Evolutionary conservation across 192 early-diverging fungal genomes (phyloP).

Genomic region (Chytriomyces hyalinus): DNA sequence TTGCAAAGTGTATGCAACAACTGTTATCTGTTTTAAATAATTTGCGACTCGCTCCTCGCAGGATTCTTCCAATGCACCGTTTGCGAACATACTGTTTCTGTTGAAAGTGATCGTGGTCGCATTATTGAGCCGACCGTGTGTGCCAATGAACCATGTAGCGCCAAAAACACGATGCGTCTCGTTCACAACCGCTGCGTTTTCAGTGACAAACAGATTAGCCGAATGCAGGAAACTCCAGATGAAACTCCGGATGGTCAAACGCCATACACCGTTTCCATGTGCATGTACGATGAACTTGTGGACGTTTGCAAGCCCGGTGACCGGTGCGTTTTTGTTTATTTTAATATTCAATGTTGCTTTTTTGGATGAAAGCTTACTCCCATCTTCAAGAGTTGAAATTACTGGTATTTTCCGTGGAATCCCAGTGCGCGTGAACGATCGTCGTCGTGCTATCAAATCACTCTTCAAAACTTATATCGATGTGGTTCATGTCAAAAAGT

Average conservation of each 20-base stretch:
- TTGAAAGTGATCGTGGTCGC: slow-evolving; percentile 84
- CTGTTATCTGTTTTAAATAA: background rate
- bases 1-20: background rate
- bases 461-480: slow-evolving; percentile 96
- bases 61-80: slow-evolving; percentile 93
- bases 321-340: slow-evolving; percentile 49
- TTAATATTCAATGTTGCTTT: slow-evolving; percentile 3
- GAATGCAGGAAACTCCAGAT: slow-evolving; percentile 95
- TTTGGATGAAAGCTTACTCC: background rate
- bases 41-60: slow-evolving; percentile 2
- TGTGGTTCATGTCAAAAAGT: slow-evolving; percentile 87
- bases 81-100: slow-evolving; percentile 83
- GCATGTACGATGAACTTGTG: slow-evolving; percentile 92
- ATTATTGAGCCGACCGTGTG: slow-evolving; percentile 87
- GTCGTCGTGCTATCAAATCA: slow-evolving; percentile 83
- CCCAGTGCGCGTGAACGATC: slow-evolving; percentile 89
- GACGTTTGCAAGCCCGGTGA: slow-evolving; percentile 94
- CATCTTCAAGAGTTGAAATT: slow-evolving; percentile 75
- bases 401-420: slow-evolving; percentile 94
- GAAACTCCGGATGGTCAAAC: slow-evolving; percentile 96
- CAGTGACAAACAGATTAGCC: slow-evolving; percentile 89
- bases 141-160: slow-evolving; percentile 75
- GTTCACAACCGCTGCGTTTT: slow-evolving; percentile 95
- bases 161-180: slow-evolving; percentile 82
- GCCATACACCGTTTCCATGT: slow-evolving; percentile 93